Evolutionary conservation across 176 grass and related monocot genomes (phyloP).

Genomic region (Phoenix dactylifera): DNA sequence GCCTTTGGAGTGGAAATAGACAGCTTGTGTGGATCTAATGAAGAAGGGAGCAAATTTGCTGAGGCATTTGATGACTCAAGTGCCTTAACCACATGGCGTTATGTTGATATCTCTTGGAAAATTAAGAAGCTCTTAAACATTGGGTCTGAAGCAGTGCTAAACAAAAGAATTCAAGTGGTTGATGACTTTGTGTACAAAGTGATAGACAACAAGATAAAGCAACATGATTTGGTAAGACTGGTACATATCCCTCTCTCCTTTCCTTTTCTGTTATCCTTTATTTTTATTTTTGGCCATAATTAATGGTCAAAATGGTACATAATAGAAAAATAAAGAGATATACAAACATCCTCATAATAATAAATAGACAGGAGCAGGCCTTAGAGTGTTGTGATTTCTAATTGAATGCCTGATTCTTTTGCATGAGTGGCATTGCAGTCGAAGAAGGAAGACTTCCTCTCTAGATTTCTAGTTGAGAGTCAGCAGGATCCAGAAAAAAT

Average conservation of each 20-base stretch:
- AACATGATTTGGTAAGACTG: constrained; percentile 19
- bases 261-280: no score
- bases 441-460: constrained; percentile 28
- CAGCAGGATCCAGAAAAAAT: constrained; percentile 23
- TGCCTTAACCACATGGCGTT: constrained; percentile 42
- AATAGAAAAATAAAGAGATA: no score
- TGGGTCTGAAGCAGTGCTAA: constrained; percentile 30
- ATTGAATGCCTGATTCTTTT: no score
- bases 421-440: not conserved
- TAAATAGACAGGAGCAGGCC: no score
- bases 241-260: no score
- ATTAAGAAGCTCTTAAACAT: constrained; percentile 26
- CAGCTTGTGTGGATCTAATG: constrained; percentile 6
- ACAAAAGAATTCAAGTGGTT: constrained; percentile 24
- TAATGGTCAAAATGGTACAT: no score
- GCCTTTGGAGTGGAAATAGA: constrained; percentile 44
- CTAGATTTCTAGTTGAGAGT: constrained; percentile 28
- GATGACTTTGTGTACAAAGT: constrained; percentile 43
- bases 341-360: no score
- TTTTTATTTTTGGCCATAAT: no score
- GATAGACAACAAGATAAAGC: constrained; percentile 16
- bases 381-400: no score
- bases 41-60: constrained; percentile 37
- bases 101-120: constrained; percentile 50
- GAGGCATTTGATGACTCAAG: constrained; percentile 59